Evolutionary conservation across 371 early-diverging fungal genomes (phyloP).

Genomic region (Mortierella sp.): DNA sequence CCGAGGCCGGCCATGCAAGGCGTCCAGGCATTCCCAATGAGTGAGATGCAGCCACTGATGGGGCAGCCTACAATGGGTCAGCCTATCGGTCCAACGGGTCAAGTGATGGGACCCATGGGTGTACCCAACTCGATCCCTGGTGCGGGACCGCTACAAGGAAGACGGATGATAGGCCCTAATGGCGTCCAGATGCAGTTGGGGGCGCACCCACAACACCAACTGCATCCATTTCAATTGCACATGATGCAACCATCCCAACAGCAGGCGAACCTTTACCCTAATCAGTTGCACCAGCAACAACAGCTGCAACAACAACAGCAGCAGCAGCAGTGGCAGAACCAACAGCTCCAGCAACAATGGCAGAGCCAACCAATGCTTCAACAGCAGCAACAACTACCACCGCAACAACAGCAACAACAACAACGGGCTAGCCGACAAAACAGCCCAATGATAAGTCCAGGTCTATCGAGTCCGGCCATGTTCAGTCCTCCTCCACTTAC

Average conservation of each 20-base stretch:
- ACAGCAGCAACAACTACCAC: conserved; percentile 16
- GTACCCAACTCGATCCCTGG: conserved; percentile 25
- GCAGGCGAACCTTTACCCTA: too few relatives aligned
- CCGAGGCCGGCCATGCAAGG: conserved; percentile 1
- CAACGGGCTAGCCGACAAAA: conserved; percentile 28
- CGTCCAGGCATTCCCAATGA: conserved; percentile 10
- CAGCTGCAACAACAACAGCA: conserved; percentile 21
- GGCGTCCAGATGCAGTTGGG: conserved; percentile 50
- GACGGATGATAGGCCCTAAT: conserved; percentile 32
- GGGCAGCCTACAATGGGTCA: conserved; percentile 24
- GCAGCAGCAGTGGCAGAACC: conserved; percentile 11
- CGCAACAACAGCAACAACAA: conserved; percentile 35
- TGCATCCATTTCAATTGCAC: conserved; percentile 21
- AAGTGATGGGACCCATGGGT: conserved; percentile 15
- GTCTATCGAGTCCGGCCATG: conserved; percentile 31
- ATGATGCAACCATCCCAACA: too few relatives aligned
- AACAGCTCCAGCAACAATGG: conserved; percentile 10
- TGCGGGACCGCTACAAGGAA: conserved; percentile 18
- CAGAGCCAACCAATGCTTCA: conserved; percentile 4
- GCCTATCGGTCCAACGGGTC: too few relatives aligned
- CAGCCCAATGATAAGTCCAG: conserved; percentile 43
- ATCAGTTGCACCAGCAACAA: conserved; percentile 27
- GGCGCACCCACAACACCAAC: conserved; percentile 24
- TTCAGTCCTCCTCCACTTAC: conserved; percentile 28
- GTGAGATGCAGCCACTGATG: conserved; percentile 1